These are phyloP conservation scores for Cucumis melo DNA, from an alignment of 306 rosid species.

Conservation along the genomic window DNA sequence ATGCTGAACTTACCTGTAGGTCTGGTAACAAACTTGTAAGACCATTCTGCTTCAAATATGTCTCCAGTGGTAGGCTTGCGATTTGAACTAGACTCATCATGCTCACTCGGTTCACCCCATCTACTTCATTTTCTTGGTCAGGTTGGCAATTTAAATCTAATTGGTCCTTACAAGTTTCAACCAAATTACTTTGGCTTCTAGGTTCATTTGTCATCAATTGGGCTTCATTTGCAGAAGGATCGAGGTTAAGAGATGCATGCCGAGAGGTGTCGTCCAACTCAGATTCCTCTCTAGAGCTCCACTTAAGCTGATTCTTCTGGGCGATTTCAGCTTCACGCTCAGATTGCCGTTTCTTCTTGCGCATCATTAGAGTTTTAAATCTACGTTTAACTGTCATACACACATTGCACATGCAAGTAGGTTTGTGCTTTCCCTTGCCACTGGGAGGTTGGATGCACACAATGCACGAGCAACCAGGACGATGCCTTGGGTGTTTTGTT, in stretches of 20 bases:
- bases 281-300: slow-evolving; percentile 54
- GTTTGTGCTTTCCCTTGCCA: slow-evolving; percentile 98
- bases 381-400: slow-evolving; percentile 97
- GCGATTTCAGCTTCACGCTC: slow-evolving; percentile 97
- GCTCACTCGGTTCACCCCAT: slow-evolving; percentile 37
- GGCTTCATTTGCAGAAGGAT: slow-evolving; percentile 49
- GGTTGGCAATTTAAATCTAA: slow-evolving; percentile 82
- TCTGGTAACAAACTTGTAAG: slow-evolving; percentile 66
- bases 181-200: slow-evolving; percentile 42
- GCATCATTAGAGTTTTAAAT: slow-evolving; percentile 88
- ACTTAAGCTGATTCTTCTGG: slow-evolving; percentile 50
- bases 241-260: slow-evolving; percentile 42
- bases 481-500: slow-evolving; percentile 91
- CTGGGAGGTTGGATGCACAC: slow-evolving; percentile 99
- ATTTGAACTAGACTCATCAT: slow-evolving; percentile 78
- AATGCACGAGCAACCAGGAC: slow-evolving; percentile 99
- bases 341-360: slow-evolving; percentile 91
- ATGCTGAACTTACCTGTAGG: slow-evolving; percentile 51
- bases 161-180: slow-evolving; percentile 52
- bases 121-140: slow-evolving; percentile 41
- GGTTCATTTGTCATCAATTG: slow-evolving; percentile 45
- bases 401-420: slow-evolving; percentile 85
- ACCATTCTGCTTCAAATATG: slow-evolving; percentile 79
- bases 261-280: slow-evolving; percentile 63
- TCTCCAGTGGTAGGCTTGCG: slow-evolving; percentile 70